Conservation (phyloP, 1,284 basidiomycete species). For the Coriolopsis trogii region DNA sequence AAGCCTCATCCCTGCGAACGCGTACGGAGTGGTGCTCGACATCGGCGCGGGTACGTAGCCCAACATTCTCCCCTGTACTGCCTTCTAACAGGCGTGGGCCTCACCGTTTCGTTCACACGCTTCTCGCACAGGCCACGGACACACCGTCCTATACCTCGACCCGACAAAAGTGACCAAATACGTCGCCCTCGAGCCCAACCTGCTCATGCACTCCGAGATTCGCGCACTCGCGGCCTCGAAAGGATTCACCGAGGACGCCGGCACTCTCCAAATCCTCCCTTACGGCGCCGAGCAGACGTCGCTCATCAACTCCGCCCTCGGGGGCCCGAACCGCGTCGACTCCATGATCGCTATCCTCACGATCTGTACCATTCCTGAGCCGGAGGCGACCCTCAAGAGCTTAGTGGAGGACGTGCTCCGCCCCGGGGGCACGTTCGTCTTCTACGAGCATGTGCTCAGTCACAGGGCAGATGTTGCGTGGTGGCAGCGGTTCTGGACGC, state of each 20-base stretch:
- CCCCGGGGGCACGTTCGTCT: constrained; percentile 61
- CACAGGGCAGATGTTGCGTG: constrained; percentile 51
- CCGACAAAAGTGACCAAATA: constrained; percentile 58
- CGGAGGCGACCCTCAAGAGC: constrained; percentile 43
- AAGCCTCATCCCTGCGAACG: constrained; percentile 53
- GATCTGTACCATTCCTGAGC: constrained; percentile 60
- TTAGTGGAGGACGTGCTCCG: constrained; percentile 53
- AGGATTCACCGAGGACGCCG: constrained; percentile 56
- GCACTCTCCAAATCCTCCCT: constrained; percentile 45
- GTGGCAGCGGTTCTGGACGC: constrained; percentile 74
- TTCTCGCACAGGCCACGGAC: constrained; percentile 53
- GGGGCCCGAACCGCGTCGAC: constrained; percentile 40
- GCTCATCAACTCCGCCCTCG: constrained; percentile 36
- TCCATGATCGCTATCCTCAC: constrained; percentile 65
- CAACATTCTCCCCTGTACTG: too few species aligned
- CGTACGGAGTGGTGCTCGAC: constrained; percentile 66
- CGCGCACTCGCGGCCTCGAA: constrained; percentile 46
- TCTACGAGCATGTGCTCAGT: constrained; percentile 67
- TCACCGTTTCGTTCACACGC: not conserved
- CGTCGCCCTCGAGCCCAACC: constrained; percentile 70
- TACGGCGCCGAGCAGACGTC: constrained; percentile 60
- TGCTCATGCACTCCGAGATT: constrained; percentile 59
- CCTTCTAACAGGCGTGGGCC: too few species aligned
- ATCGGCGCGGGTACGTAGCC: constrained; percentile 65
- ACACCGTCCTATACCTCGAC: constrained; percentile 62